Conservation (phyloP, 1,139 yeast genomes). For the Eremothecium sinecaudum region DNA sequence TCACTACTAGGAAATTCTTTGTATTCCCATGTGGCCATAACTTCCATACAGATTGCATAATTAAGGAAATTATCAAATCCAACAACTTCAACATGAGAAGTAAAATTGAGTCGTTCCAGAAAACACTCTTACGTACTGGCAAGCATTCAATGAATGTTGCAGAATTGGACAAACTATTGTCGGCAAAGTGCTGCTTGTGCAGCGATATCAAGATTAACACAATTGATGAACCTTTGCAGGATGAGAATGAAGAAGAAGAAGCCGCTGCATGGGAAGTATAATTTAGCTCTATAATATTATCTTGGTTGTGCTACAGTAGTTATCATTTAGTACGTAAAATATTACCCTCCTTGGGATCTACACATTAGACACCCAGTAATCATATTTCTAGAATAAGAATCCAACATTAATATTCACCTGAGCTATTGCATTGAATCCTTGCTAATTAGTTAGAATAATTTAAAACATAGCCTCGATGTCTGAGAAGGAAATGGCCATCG, state of each 20-base stretch:
- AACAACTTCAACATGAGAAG: slow-evolving; percentile 63
- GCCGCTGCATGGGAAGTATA: slow-evolving; percentile 22
- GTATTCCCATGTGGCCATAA: slow-evolving; percentile 88
- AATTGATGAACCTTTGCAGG: slow-evolving; percentile 45
- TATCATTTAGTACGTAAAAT: background rate
- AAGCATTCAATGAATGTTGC: slow-evolving; percentile 21
- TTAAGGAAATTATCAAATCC: slow-evolving; percentile 48
- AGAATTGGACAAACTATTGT: slow-evolving; percentile 48
- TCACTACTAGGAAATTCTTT: slow-evolving; percentile 65
- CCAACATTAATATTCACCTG: too few species aligned
- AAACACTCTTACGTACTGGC: slow-evolving; percentile 30
- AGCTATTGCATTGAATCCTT: too few species aligned
- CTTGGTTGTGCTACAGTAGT: background rate
- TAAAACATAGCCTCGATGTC: too few species aligned
- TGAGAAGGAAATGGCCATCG: slow-evolving; percentile 12
- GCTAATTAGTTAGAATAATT: too few species aligned
- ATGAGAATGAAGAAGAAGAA: slow-evolving; percentile 23
- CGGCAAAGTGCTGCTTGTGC: slow-evolving; percentile 70
- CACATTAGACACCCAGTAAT: too few species aligned
- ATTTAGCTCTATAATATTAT: background rate
- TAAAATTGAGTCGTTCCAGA: slow-evolving; percentile 48
- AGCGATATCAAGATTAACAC: slow-evolving; percentile 64
- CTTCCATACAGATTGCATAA: slow-evolving; percentile 80
- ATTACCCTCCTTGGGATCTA: background rate
- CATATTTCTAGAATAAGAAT: too few species aligned